Conservation (phyloP, 768 basidiomycete genomes). For the Termitomyces bulborhizus region DNA sequence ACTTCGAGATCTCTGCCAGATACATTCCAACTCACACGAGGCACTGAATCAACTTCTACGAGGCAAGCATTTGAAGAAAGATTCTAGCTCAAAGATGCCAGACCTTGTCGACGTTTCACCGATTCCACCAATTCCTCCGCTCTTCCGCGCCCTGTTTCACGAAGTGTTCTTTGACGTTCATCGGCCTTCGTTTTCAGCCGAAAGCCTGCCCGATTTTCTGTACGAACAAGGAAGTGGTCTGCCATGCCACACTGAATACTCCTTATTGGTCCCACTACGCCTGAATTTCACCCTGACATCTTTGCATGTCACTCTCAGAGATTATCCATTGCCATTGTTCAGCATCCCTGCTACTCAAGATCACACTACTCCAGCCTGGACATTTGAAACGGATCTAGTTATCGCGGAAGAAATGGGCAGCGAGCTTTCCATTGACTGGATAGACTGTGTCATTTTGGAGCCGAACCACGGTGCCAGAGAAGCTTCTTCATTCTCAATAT, state of each 20-base stretch:
- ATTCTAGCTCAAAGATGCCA: constrained; percentile 25
- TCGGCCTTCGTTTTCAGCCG: constrained; percentile 52
- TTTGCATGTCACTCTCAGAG: constrained; percentile 63
- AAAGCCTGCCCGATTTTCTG: constrained; percentile 57
- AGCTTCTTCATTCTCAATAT: constrained; percentile 47
- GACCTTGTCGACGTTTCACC: constrained; percentile 38
- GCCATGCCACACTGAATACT: constrained; percentile 65
- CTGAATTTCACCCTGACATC: constrained; percentile 60
- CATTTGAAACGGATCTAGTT: constrained; percentile 73
- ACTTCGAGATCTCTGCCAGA: constrained; percentile 37
- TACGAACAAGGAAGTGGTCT: constrained; percentile 60
- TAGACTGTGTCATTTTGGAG: constrained; percentile 61
- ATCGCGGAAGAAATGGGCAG: constrained; percentile 84
- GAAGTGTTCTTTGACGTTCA: constrained; percentile 52
- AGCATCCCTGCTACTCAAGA: constrained; percentile 51
- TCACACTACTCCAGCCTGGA: constrained; percentile 38
- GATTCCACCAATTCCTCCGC: constrained; percentile 43
- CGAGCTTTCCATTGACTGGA: constrained; percentile 61
- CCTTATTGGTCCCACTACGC: constrained; percentile 79
- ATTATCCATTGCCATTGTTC: constrained; percentile 86
- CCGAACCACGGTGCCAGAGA: constrained; percentile 44
- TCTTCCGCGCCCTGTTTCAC: constrained; percentile 61
- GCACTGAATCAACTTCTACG: constrained; percentile 37
- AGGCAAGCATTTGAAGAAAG: constrained; percentile 23
- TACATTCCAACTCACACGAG: constrained; percentile 45